Percentiles rank a stretch among this genome's conserved stretches.
Conservation (phyloP, 768 basidiomycete species). For the Termitomyces eurrhizus region DNA sequence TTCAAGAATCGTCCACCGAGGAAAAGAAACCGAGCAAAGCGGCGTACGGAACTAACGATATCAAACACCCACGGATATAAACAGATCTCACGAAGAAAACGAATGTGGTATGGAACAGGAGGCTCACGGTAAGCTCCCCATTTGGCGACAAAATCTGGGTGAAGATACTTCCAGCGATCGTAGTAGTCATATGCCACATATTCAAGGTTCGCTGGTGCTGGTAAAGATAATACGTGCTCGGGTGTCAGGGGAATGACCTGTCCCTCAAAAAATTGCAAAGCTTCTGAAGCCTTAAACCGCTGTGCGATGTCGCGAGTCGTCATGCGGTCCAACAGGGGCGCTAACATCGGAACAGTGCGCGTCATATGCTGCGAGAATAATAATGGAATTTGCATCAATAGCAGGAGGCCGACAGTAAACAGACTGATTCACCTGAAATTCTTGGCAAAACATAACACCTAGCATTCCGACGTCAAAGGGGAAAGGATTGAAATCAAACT, state of each 20-base stretch:
- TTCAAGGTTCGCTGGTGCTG: background rate
- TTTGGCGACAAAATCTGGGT: too few species aligned
- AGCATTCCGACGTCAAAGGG: slow-evolving; percentile 20
- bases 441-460: background rate
- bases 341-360: slow-evolving; percentile 2
- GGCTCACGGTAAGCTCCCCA: too few species aligned
- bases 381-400: background rate
- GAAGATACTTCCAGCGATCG: too few species aligned
- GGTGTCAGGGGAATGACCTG: background rate
- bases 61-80: too few species aligned
- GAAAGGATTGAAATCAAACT: slow-evolving; percentile 13
- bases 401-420: background rate
- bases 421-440: slow-evolving; percentile 10
- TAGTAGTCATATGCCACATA: too few species aligned
- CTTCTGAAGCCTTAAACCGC: slow-evolving; percentile 12
- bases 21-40: too few species aligned
- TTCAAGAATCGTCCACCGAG: too few species aligned
- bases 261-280: slow-evolving; percentile 20
- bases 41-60: too few species aligned
- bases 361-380: background rate
- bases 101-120: too few species aligned
- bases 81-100: too few species aligned
- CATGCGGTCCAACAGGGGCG: slow-evolving; percentile 17
- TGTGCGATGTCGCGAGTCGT: slow-evolving; percentile 18
- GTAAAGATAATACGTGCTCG: background rate